Conservation (phyloP, 176 grass and related monocot genomes). For the Ananas comosus region DNA sequence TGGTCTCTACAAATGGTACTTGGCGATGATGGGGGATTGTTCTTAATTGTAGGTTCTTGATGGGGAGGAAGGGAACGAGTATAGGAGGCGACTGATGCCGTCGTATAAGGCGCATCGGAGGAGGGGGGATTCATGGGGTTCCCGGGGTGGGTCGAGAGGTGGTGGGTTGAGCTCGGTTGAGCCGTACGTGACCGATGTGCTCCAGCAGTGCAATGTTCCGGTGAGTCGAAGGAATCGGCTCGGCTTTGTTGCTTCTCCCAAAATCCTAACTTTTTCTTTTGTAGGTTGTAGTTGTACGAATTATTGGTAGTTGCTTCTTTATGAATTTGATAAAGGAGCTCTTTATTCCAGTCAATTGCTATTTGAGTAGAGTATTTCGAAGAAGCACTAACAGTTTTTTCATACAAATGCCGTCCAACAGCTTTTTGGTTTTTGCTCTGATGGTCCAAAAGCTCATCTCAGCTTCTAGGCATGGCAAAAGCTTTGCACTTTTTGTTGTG, state of each 20-base stretch:
- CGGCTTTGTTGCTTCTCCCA: background rate
- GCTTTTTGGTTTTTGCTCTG: too few relatives aligned
- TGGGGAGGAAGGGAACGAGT: slow-evolving; percentile 67
- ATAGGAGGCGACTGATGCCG: slow-evolving; percentile 51
- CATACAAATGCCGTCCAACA: too few relatives aligned
- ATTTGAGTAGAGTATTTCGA: too few relatives aligned
- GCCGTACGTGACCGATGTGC: slow-evolving; percentile 45
- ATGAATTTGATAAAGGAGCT: too few relatives aligned
- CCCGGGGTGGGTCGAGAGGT: slow-evolving; percentile 14
- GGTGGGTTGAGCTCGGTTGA: slow-evolving; percentile 27
- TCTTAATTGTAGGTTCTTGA: slow-evolving; percentile 47
- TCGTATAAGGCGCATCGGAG: slow-evolving; percentile 64
- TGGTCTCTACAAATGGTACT: background rate
- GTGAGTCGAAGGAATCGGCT: slow-evolving; percentile 11
- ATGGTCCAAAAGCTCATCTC: too few relatives aligned
- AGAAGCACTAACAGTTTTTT: too few relatives aligned
- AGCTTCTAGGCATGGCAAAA: too few relatives aligned
- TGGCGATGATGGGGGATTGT: background rate
- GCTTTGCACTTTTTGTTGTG: too few relatives aligned
- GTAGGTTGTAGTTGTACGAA: background rate
- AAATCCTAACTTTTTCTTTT: background rate
- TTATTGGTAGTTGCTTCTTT: too few relatives aligned
- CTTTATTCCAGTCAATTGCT: too few relatives aligned
- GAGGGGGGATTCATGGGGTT: slow-evolving; percentile 7
- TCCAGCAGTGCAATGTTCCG: slow-evolving; percentile 57